These are phyloP conservation scores for Penicillium antarcticum DNA, from an alignment of 495 filamentous ascomycete genomes.

Conservation along the genomic window DNA sequence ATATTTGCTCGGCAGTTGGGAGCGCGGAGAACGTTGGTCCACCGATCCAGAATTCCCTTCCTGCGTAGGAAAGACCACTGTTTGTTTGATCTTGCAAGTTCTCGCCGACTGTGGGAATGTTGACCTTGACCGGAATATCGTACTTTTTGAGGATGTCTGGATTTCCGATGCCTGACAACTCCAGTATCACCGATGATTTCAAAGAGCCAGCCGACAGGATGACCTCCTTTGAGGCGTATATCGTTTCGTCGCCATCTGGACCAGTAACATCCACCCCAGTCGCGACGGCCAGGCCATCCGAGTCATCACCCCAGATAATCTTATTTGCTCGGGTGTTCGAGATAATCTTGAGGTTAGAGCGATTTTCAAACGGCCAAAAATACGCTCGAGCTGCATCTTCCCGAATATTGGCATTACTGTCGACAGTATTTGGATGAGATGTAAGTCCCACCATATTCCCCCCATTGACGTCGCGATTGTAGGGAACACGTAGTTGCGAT, in stretches of 20 bases:
- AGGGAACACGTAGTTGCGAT: conserved; percentile 30
- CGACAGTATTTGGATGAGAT: conserved; percentile 37
- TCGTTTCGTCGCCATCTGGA: conserved; percentile 13
- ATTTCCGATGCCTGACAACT: conserved; percentile 60
- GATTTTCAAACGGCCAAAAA: conserved; percentile 35
- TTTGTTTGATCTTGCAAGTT: conserved; percentile 47
- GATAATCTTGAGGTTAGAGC: conserved; percentile 31
- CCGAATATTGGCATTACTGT: conserved; percentile 43
- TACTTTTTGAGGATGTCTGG: conserved; percentile 27
- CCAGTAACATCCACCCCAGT: conserved; percentile 23
- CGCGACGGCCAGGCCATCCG: conserved; percentile 12
- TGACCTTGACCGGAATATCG: conserved; percentile 38
- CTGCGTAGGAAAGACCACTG: conserved; percentile 17
- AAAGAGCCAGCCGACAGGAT: conserved; percentile 57
- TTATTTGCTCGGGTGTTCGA: conserved; percentile 33
- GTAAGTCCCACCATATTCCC: conserved; percentile 39
- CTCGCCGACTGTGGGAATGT: conserved; percentile 43
- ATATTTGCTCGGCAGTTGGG: conserved; percentile 17
- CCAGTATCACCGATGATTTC: conserved; percentile 55
- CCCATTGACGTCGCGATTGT: conserved; percentile 37
- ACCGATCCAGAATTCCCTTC: conserved; percentile 14
- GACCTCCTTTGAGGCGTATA: conserved; percentile 54
- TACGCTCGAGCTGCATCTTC: conserved; percentile 50
- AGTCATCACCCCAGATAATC: conserved; percentile 25
- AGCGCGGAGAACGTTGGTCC: conserved; percentile 25